Evolutionary conservation across 371 early-diverging fungal species (phyloP).

Genomic region (Actinomortierella ambigua): DNA sequence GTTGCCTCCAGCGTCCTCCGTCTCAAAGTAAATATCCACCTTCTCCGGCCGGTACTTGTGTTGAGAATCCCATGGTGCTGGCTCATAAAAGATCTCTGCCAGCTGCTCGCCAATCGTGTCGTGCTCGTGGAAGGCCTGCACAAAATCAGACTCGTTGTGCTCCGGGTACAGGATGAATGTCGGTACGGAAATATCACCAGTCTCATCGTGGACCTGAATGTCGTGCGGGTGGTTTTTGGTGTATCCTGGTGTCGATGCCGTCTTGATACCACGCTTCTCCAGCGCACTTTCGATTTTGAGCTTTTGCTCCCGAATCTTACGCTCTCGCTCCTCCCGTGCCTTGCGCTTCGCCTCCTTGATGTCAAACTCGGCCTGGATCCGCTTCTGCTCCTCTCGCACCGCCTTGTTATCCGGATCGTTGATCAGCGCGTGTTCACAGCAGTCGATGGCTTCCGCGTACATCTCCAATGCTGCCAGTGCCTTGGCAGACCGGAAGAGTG

Average conservation of each 20-base stretch:
- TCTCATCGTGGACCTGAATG: conserved; percentile 68
- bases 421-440: conserved; percentile 72
- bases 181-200: conserved; percentile 79
- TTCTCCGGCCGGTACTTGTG: conserved; percentile 69
- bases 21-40: conserved; percentile 83
- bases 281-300: conserved; percentile 21
- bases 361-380: conserved; percentile 52
- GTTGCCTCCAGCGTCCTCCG: conserved; percentile 61
- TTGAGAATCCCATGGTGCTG: conserved; percentile 83
- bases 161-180: conserved; percentile 96
- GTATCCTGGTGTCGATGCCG: conserved; percentile 50
- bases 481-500: conserved; percentile 87
- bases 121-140: conserved; percentile 84
- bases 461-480: conserved; percentile 83
- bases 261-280: conserved; percentile 61
- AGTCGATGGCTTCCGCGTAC: conserved; percentile 84
- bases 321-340: conserved; percentile 53
- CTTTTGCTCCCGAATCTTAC: conserved; percentile 54
- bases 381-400: conserved; percentile 52
- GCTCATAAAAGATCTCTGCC: conserved; percentile 80
- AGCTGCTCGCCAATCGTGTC: conserved; percentile 86
- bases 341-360: conserved; percentile 48
- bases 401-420: conserved; percentile 75
- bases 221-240: conserved; percentile 53
- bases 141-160: conserved; percentile 88